Evolutionary conservation across 495 filamentous ascomycete species (phyloP), one percentile per base, ranked within the genome.

Genomic region (Chaetomium cochliodes): DNA sequence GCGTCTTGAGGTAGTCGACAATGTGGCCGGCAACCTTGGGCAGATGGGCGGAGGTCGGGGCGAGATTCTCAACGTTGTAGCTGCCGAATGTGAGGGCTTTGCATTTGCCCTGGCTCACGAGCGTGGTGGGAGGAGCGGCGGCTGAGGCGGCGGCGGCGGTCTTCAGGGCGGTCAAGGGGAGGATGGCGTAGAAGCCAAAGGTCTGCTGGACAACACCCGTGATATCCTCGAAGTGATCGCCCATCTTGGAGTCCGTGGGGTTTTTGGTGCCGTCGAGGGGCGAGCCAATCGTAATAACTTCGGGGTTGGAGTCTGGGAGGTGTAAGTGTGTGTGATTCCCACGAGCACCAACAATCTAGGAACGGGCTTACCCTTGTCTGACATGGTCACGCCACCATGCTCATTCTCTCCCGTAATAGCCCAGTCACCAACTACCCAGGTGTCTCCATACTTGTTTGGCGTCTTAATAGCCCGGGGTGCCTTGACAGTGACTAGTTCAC

Each of bases 51-150:
- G 74, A 74, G 0, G 61, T 77, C 0, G 84, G 84, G 4, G 76
- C 62, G 11, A 88, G 77, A 70, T 88, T 88, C 58, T 87, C 82
- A 56, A 88, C 78, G 72, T 88, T 88, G 77, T 87, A 88, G 58
- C 74, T 73, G 49, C 79, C 86, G 16, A 88, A 64, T 0, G 83
- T 86, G 15, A 88, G 57, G 41, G 76, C 79, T 3, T 68, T 68
- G 73, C 86, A 88, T 16, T 73, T 76, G 2, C 77, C 76, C 12
- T 70, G 64, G 30, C 78, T 79, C 6, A 69, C 64, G 18, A 88
- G 68, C 0, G 67, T 72, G n/a, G 84, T 81, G 0, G 82, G 63
- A 73, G 66, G 6, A 69, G 70, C 18, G 78, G 71, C 11, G 69
- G 63, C 1, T 65, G 72, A 0, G 76, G 80, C n/a, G 63, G 52